These are phyloP conservation scores for Otatea glauca DNA, from an alignment of 176 grass and related monocot genomes.

Conservation along the genomic window DNA sequence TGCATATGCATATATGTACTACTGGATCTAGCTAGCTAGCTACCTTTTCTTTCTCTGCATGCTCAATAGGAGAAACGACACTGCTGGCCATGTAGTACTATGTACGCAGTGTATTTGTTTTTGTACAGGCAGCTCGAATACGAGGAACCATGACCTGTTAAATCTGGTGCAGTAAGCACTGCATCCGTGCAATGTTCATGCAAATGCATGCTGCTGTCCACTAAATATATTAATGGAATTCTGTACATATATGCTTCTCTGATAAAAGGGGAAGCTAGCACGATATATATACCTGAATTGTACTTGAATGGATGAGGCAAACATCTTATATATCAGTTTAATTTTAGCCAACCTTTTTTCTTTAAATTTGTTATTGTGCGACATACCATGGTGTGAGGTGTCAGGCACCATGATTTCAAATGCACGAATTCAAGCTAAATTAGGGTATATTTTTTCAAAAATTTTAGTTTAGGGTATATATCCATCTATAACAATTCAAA, in stretches of 20 bases:
- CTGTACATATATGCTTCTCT: not conserved
- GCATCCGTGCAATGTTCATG: not conserved
- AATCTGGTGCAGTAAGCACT: not conserved
- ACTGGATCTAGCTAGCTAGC: not conserved
- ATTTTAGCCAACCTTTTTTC: too few relatives aligned
- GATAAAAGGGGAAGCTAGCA: not conserved
- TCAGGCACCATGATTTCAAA: too few relatives aligned
- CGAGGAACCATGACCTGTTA: not conserved
- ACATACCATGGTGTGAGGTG: too few relatives aligned
- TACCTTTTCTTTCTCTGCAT: not conserved
- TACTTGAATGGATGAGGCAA: too few relatives aligned
- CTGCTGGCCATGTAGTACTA: not conserved
- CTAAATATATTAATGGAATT: not conserved
- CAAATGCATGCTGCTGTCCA: not conserved
- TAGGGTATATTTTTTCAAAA: too few relatives aligned
- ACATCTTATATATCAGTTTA: too few relatives aligned
- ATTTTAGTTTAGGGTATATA: too few relatives aligned
- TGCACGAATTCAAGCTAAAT: too few relatives aligned
- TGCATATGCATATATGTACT: too few relatives aligned
- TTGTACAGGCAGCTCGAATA: not conserved
- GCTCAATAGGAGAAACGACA: not conserved
- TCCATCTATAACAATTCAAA: too few relatives aligned
- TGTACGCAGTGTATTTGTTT: not conserved
- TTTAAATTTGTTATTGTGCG: too few relatives aligned
- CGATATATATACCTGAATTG: not conserved